These are phyloP conservation scores for Teunomyces pallodes DNA, from an alignment of 805 yeast species.

Conservation along the genomic window DNA sequence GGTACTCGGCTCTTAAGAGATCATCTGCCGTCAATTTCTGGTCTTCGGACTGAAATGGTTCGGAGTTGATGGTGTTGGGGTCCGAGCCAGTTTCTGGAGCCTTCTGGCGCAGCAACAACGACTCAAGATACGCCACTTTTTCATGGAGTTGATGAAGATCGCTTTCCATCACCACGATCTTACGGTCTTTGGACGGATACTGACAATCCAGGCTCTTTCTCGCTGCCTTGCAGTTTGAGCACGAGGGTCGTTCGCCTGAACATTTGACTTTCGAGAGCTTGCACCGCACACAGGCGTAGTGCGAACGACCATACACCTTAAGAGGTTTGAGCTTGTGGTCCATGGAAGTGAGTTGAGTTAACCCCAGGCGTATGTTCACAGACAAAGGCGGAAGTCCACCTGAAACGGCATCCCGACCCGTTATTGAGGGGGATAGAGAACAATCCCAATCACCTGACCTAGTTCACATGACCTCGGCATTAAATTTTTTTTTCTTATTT, in stretches of 20 bases:
- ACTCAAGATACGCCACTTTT: constrained; percentile 29
- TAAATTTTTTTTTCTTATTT: too few species aligned
- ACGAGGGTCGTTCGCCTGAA: constrained; percentile 41
- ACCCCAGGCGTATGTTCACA: too few species aligned
- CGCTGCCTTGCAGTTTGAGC: constrained; percentile 37
- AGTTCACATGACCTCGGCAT: too few species aligned
- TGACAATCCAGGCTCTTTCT: constrained; percentile 31
- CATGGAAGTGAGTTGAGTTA: not conserved
- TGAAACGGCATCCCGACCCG: too few species aligned
- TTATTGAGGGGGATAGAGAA: too few species aligned
- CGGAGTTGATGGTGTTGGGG: not conserved
- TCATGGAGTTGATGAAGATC: constrained; percentile 36
- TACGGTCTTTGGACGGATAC: constrained; percentile 39
- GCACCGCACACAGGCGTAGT: constrained; percentile 44
- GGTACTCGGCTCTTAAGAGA: not conserved
- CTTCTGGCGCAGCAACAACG: not conserved
- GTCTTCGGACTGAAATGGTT: too few species aligned
- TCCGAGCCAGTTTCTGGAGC: not conserved
- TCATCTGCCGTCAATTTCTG: not conserved
- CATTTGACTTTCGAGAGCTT: constrained; percentile 40
- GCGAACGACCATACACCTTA: constrained; percentile 41
- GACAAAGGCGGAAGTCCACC: too few species aligned
- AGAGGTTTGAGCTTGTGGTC: constrained; percentile 22
- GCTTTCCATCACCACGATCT: constrained; percentile 42
- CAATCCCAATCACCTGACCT: too few species aligned